Conservation (phyloP, 1,139 yeast genomes). For the Suhomyces coccinellae region DNA sequence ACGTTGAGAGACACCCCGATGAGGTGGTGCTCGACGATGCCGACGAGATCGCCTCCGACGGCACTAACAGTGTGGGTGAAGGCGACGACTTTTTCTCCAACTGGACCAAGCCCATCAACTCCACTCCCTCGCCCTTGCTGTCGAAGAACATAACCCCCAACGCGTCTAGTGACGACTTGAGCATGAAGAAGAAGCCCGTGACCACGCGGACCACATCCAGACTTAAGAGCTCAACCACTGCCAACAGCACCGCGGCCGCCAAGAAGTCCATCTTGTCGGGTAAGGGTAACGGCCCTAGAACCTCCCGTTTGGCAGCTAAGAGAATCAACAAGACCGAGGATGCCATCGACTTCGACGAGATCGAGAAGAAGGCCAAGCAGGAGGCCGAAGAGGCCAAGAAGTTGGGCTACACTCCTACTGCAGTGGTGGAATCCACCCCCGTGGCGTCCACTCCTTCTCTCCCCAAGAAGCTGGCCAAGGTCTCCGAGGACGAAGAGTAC, state of each 20-base stretch:
- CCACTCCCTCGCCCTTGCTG: slow-evolving; percentile 56
- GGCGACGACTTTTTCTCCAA: slow-evolving; percentile 87
- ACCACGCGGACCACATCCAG: slow-evolving; percentile 28
- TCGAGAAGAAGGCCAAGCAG: slow-evolving; percentile 80
- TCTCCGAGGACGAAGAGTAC: slow-evolving; percentile 3
- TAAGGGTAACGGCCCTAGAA: slow-evolving; percentile 51
- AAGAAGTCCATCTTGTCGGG: slow-evolving; percentile 43
- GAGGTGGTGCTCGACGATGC: slow-evolving; percentile 61
- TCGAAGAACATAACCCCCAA: slow-evolving; percentile 53
- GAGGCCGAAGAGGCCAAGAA: slow-evolving; percentile 75
- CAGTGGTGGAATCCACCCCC: slow-evolving; percentile 5
- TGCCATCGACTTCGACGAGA: slow-evolving; percentile 87
- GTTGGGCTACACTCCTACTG: slow-evolving; percentile 69
- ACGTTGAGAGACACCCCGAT: slow-evolving; percentile 68
- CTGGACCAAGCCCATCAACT: slow-evolving; percentile 76
- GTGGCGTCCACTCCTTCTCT: slow-evolving; percentile 10
- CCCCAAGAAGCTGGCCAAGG: slow-evolving; percentile 12
- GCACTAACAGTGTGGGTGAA: slow-evolving; percentile 43
- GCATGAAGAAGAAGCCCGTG: slow-evolving; percentile 24
- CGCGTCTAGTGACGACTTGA: slow-evolving; percentile 40
- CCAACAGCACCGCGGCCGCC: slow-evolving; percentile 25
- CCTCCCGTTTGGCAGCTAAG: slow-evolving; percentile 58
- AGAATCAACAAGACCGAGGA: slow-evolving; percentile 49
- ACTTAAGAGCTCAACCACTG: slow-evolving; percentile 22
- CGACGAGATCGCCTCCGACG: slow-evolving; percentile 34